Evolutionary conservation across 176 grass and related monocot genomes (phyloP).

Genomic region (Carex scoparia): DNA sequence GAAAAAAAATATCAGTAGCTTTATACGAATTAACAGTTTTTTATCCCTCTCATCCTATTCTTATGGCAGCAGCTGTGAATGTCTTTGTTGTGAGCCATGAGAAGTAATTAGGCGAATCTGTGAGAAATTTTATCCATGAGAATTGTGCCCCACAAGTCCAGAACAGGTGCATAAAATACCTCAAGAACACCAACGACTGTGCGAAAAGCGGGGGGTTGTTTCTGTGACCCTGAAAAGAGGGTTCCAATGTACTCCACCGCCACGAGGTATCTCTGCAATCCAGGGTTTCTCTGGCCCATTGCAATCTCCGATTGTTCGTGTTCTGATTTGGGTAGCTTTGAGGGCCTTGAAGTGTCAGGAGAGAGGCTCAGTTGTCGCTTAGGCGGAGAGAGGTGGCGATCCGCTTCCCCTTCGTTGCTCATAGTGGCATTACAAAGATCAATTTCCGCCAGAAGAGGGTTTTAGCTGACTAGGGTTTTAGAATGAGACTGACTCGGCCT

Average conservation of each 20-base stretch:
- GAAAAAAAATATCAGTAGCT: neutral
- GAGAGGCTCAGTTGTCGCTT: neutral
- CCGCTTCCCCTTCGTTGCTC: neutral
- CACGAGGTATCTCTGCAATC: constrained; percentile 72
- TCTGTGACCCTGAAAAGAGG: constrained; percentile 81
- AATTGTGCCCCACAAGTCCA: neutral
- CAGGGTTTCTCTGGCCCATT: constrained; percentile 46
- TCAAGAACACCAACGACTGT: constrained; percentile 83
- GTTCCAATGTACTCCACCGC: constrained; percentile 83
- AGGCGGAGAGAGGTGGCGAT: neutral
- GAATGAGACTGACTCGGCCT: too few relatives aligned
- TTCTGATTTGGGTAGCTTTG: constrained; percentile 6
- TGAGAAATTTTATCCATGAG: neutral
- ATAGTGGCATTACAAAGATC: neutral
- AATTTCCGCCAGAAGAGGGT: neutral
- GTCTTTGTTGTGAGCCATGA: too few relatives aligned
- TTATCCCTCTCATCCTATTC: neutral
- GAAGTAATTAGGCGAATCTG: neutral
- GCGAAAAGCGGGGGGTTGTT: constrained; percentile 66
- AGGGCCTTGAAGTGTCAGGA: neutral
- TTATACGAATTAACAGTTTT: neutral
- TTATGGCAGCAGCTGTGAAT: too few relatives aligned
- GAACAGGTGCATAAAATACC: constrained; percentile 29
- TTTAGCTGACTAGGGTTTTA: neutral
- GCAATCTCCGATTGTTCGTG: neutral